Evolutionary conservation across 2,329 filamentous ascomycete species (phyloP), one percentile per base, ranked within the genome.

Genomic region (Alternaria triticina): DNA sequence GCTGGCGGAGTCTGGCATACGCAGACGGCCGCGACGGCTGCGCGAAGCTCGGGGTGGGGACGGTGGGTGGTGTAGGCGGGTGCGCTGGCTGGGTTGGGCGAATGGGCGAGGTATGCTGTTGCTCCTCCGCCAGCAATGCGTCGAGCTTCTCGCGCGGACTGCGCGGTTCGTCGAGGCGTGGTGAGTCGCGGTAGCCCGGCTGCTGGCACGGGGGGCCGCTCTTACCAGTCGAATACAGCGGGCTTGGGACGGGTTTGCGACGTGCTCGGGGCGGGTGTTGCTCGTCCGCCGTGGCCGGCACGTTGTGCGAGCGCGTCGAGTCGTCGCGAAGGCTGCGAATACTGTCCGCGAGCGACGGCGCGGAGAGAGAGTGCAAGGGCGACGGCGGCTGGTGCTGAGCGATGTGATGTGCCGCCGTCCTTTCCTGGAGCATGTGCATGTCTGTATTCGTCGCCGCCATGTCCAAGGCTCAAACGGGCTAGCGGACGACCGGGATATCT

Each of bases 71-170:
- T 47, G 59, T 57, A 28, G 63, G 51, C 44, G 63, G 58, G 22
- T 60, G 66, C 61, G 61, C 52, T 57, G 54, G 64, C 55, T 57
- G 58, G 64, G 61, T 47, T 44, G 63, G 66, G 66, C 62, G 70
- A 55, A 64, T 66, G 65, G 65, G 40, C 30, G 64, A 49, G 23
- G 60, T 61, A 57, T 64, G 70, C 36, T 64, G 66, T 55, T 71
- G 69, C 68, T 78, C 75, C 55, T 76, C 73, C 27, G 77, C 77
- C 55, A 81, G 69, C 65, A 81, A 71, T 50, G 74, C 77, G 66
- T 80, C 79, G 54, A 81, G 75, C 68, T 76, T 77, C 69, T 80
- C 77, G 47, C 77, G 73, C 49, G 79, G 79, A 20, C 76, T 79
- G 62, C 78, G 78, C 66, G 79, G 78, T 61, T 71, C 70, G 59